Evolutionary conservation across 495 filamentous ascomycete species (phyloP), one percentile per base, ranked within the genome.

Genomic region (Neurospora sp.): DNA sequence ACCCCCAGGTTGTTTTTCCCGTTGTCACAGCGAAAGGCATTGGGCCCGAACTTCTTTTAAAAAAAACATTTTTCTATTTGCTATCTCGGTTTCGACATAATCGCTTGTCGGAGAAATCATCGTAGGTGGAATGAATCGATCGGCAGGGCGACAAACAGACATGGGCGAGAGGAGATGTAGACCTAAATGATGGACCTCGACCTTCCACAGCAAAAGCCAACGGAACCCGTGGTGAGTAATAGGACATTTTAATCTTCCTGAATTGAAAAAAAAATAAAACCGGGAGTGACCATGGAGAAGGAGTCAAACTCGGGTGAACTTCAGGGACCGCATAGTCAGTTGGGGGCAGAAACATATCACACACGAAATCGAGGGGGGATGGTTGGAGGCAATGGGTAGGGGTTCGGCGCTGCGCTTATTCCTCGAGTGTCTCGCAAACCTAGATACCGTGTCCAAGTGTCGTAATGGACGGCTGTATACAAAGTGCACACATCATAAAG

Each of bases 201-300:
- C 7, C 80, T 76, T 81, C 81, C 83, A 85, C 71, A 80, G 78
- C 76, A 70, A 73, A 16, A 68, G 75, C 73, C 74, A 70, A 81
- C 78, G 80, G 77, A 81, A 78, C 80, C 75, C 78, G 78, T 82
- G 84, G 84, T 85, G 84, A 86, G 84, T 86, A 86, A 76, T 78
- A 69, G 83, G 83, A 78, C 83, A 20, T 75, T 75, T 85, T 71
- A 75, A 82, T 86, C 76, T 86, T 78, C 84, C 84, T 85, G 81
- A 78, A 76, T 74, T 78, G 77, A 53, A 76, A 81, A 82, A 1
- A 27, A 27, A 10, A 77, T 73, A 78, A 83, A 79, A 84, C 81
- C 79, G 82, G 82, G 81, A 82, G 80, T 75, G 78, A 81, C 82
- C 82, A 84, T 75, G 76, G 84, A 61, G 76, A 73, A 74, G 75